A percentile compares a stretch with the other conserved stretches of the same genome.
Conservation (phyloP, 2,329 filamentous ascomycete species). For the Aureobasidium melanogenum region DNA sequence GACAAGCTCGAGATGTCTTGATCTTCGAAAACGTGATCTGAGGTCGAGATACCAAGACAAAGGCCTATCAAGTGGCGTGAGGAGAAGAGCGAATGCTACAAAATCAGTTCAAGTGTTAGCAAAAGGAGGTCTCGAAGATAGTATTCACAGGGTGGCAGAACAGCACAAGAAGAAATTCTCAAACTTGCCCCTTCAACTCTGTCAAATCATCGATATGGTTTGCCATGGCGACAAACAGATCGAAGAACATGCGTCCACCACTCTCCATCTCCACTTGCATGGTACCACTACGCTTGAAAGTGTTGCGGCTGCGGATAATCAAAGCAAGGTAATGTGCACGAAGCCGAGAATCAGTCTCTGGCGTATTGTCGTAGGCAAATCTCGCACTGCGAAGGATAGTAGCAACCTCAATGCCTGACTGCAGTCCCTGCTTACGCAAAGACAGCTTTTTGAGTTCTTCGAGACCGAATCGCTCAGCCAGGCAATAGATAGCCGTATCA, state of each 20-base stretch:
- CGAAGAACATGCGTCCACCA: conserved; percentile 92
- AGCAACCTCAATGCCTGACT: conserved; percentile 83
- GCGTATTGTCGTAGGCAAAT: conserved; percentile 92
- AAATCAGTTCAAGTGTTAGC: not conserved
- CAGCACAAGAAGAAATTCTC: not conserved
- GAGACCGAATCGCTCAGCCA: conserved; percentile 81
- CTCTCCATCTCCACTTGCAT: conserved; percentile 99
- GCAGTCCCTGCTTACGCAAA: conserved; percentile 88
- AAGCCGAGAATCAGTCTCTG: conserved; percentile 82
- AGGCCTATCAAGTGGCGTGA: not conserved
- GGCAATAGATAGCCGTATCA: conserved; percentile 91
- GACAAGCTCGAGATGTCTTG: not conserved
- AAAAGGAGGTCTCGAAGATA: not conserved
- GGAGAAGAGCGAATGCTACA: not conserved
- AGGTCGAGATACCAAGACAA: not conserved
- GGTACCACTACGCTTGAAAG: conserved; percentile 95
- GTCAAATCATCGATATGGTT: conserved; percentile 96
- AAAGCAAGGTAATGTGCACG: conserved; percentile 95
- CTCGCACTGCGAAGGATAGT: conserved; percentile 87
- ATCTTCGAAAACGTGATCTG: not conserved
- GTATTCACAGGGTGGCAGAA: no score
- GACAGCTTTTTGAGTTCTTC: conserved; percentile 86
- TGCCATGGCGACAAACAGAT: conserved; percentile 96
- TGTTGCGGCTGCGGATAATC: conserved; percentile 94
- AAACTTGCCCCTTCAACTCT: conserved; percentile 56